Evolutionary conservation across 2,329 filamentous ascomycete species (phyloP).

Genomic region (Berkeleyomyces basicola): DNA sequence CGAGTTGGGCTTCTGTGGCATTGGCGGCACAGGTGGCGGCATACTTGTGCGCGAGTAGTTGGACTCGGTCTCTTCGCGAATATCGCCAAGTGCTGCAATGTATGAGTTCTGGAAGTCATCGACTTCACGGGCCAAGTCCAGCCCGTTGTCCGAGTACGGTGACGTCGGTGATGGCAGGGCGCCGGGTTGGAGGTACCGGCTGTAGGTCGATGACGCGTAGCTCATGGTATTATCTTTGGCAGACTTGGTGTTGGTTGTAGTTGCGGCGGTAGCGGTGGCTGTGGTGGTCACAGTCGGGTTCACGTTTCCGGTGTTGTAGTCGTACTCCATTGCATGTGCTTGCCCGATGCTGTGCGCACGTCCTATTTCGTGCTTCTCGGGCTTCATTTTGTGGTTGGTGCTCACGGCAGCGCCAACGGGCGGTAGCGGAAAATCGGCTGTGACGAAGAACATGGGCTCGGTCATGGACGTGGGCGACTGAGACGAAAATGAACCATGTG

Average conservation of each 20-base stretch:
- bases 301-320: background rate
- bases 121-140: conserved; percentile 26
- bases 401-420: conserved; percentile 7
- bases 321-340: too few species aligned
- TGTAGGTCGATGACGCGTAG: conserved; percentile 12
- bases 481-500: conserved; percentile 19
- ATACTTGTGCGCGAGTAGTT: conserved; percentile 2
- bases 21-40: conserved; percentile 4
- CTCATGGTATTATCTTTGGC: conserved; percentile 11
- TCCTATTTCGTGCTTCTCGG: too few species aligned
- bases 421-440: conserved; percentile 13
- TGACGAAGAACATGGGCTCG: conserved; percentile 14
- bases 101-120: conserved; percentile 31
- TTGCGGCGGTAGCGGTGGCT: conserved; percentile 14
- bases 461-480: conserved; percentile 17
- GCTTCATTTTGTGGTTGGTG: background rate
- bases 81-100: conserved; percentile 25
- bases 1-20: conserved; percentile 6
- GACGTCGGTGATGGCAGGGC: conserved; percentile 11
- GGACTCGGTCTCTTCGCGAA: conserved; percentile 19
- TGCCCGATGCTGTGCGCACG: too few species aligned
- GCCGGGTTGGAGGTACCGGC: conserved; percentile 10
- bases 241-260: too few species aligned
- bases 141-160: conserved; percentile 18
- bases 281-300: conserved; percentile 4